Base-by-base conservation (phyloP, 805 yeast genomes). In the Zygoascus flipseniorum region DNA sequence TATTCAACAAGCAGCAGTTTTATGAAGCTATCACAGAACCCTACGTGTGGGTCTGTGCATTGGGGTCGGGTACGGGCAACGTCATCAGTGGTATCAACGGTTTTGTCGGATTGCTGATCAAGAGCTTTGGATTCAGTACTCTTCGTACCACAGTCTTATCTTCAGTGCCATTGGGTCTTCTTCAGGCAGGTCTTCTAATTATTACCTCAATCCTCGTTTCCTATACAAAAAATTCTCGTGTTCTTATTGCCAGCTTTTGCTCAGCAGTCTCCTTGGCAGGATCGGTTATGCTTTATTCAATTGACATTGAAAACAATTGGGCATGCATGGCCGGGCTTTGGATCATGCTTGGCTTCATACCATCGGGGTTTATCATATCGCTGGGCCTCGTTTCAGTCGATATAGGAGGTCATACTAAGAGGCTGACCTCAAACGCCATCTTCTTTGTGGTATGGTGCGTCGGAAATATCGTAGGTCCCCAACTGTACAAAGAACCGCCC, bases 391-490 rank as follows among this genome's bases (percentile, higher is more conserved):
- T 77, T 28, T 70, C 80, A 28, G 68, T 79, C 3, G 78, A 79
- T 58, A 71, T 73, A 46, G 77, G 78, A 5, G 85, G 85, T 10
- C 76, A 74, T 60, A 79, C 85, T 9, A 80, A 80, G 67, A 79
- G 77, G 62, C 63, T 71, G 48, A 69, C 76, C 1, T 73, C 69
- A 1, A 76, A 71, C 59, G 75, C 78, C 1, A 56, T 76, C 20
- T 66, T 69, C 54, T 67, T 79, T 37, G 62, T 79, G 50, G 76
- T 75, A 8, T 79, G 74, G 64, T 75, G 80, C 62, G 75, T 70
- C 10, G 84, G 83, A 19, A 80, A 78, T 59, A 65, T 77, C 47
- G 65, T 72, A 48, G 84, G 83, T 2, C 82, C 84, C 14, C 81
- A 82, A 65, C 16, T 51, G 16, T 45, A 51, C 31, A 51, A 23